Conservation (phyloP, 2,329 filamentous ascomycete species). For the Coniochaeta ligniaria region DNA sequence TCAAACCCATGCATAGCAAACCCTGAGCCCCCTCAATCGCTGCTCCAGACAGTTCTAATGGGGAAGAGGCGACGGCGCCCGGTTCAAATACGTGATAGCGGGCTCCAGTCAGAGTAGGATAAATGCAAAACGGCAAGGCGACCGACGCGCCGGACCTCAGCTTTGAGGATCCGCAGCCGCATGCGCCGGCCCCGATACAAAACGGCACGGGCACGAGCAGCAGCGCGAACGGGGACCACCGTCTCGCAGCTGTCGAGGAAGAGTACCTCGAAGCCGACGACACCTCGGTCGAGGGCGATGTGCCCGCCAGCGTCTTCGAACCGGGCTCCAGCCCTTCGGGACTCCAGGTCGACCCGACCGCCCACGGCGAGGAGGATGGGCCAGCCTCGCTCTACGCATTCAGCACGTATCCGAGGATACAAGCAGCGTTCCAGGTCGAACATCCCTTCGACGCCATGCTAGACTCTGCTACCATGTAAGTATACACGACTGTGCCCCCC, state of each 20-base stretch:
- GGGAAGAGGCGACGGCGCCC: not conserved
- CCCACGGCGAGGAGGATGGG: conserved; percentile 6
- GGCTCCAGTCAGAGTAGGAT: conserved; percentile 1
- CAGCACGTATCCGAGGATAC: conserved; percentile 15
- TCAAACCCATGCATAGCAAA: not conserved
- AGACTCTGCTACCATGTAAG: conserved; percentile 17
- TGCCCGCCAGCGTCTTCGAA: not conserved
- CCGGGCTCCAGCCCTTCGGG: not conserved
- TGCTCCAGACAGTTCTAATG: not conserved
- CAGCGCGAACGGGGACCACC: not conserved
- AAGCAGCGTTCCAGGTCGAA: conserved; percentile 11
- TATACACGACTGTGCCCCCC: not conserved
- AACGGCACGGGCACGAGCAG: not conserved
- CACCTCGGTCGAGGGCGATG: not conserved
- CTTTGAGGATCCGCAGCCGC: not conserved
- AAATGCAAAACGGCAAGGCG: not conserved
- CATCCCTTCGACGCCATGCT: conserved; percentile 8
- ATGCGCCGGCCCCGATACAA: not conserved
- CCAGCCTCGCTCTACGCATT: conserved; percentile 13
- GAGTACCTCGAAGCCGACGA: not conserved
- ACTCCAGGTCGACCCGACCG: conserved; percentile 8
- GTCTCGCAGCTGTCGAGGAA: not conserved
- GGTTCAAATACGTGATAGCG: not conserved
- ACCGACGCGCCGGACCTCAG: not conserved
- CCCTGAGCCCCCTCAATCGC: not conserved